Conservation (phyloP, 345 rosid species). For the Triadica sebifera region DNA sequence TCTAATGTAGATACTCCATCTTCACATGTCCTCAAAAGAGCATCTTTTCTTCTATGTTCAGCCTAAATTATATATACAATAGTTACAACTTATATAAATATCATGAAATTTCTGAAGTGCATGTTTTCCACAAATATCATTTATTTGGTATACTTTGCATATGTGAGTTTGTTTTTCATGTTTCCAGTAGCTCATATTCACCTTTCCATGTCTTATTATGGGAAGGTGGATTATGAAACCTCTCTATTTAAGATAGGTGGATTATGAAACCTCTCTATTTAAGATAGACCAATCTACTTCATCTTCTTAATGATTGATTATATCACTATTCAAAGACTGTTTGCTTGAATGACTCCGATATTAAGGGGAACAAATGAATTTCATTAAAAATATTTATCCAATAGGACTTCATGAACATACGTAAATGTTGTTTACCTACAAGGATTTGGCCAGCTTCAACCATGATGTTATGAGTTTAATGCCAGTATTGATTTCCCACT, state of each 20-base stretch:
- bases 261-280: too few species aligned
- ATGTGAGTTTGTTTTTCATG: background rate
- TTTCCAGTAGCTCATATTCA: background rate
- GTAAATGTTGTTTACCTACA: too few species aligned
- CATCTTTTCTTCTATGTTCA: conserved; percentile 94
- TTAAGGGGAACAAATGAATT: too few species aligned
- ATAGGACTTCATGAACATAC: too few species aligned
- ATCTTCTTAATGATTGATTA: too few species aligned
- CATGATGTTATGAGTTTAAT: background rate
- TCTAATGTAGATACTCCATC: conserved; percentile 62
- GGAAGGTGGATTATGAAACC: background rate
- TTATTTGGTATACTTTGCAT: background rate
- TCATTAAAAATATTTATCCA: too few species aligned
- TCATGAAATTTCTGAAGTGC: background rate
- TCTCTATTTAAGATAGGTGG: background rate
- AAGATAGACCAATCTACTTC: too few species aligned
- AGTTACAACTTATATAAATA: background rate
- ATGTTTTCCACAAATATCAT: background rate
- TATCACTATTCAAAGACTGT: too few species aligned
- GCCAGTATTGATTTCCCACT: background rate
- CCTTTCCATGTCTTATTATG: background rate
- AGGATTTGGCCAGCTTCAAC: background rate
- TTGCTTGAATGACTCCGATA: too few species aligned
- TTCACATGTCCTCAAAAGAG: conserved; percentile 66
- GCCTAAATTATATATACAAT: conserved; percentile 44